Evolutionary conservation across 2,329 filamentous ascomycete species (phyloP), one percentile per base, ranked within the genome.

Genomic region (Fusarium poae): DNA sequence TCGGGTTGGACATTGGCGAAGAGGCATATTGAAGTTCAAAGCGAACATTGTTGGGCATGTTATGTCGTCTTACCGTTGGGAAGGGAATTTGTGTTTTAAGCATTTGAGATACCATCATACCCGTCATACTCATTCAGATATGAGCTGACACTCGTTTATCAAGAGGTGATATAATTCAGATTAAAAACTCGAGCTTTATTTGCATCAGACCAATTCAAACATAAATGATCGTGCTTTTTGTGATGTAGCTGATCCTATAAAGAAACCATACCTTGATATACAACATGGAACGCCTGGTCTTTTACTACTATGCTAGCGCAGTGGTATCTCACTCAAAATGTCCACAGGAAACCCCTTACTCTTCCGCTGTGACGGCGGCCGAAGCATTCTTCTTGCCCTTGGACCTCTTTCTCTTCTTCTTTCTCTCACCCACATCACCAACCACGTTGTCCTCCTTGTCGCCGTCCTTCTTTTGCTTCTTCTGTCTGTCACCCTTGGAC

Each of bases 351-450:
- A 30, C 50, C 57, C 35, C 58, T 51, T 59, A 75, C 46, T 59
- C 67, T 48, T 73, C 70, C 37, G 57, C 55, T 50, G 64, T 69
- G 9, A 61, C 71, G 12, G 63, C 78, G 11, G 65, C 75, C 68
- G 76, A 79, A 71, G 39, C 53, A 37, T 55, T 61, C 62, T 82
- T 82, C 63, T 80, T 82, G 53, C 77, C 78, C 75, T 81, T 83
- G 53, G 83, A 83, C 72, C 84, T 82, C 81, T 85, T 86, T 75
- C 84, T 78, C 80, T 83, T 86, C 76, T 83, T 85, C 76, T 83
- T 85, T 71, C 76, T 76, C 62, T 71, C 67, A 4, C 68, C 67
- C 11, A 71, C 60, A 9, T 76, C 75, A 1, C 72, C 77, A 15
- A 73, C 73, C 6, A 77, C 72, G 30, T 78, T 76, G 12, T 69